A percentile compares a stretch with the other conserved stretches of the same genome.
These are phyloP conservation scores for Mucor plumbeus DNA, from an alignment of 371 early-diverging fungal species.

Conservation along the genomic window DNA sequence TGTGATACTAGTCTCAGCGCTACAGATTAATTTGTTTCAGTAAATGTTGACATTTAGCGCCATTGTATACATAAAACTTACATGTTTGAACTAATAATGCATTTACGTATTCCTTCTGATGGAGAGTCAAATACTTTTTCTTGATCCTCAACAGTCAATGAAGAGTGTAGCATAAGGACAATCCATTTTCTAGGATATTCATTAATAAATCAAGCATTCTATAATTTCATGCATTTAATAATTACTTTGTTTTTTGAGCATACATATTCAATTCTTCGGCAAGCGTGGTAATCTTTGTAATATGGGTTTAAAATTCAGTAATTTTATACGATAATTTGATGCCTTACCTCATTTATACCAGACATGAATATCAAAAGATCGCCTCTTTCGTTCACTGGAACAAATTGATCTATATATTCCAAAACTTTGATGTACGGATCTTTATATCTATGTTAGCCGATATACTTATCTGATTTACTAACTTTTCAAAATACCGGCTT, in stretches of 20 bases:
- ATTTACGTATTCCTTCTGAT: slow-evolving; percentile 57
- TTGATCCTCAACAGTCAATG: slow-evolving; percentile 56
- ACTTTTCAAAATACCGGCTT: slow-evolving; percentile 36
- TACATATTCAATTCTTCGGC: slow-evolving; percentile 51
- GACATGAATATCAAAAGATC: slow-evolving; percentile 74
- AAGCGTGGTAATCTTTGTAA: slow-evolving; percentile 48
- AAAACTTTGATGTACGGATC: slow-evolving; percentile 67
- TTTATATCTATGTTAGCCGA: neutral
- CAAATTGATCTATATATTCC: slow-evolving; percentile 65
- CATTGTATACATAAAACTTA: neutral
- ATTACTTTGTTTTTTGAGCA: slow-evolving; percentile 43
- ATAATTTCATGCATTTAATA: no score
- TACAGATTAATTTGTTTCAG: neutral
- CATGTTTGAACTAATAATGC: slow-evolving; percentile 60
- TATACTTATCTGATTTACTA: neutral
- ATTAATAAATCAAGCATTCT: no score
- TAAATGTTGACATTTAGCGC: neutral
- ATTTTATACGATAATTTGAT: neutral
- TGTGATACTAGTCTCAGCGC: slow-evolving; percentile 98
- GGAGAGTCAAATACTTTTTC: slow-evolving; percentile 59
- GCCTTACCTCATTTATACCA: slow-evolving; percentile 67
- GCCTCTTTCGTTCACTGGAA: slow-evolving; percentile 66
- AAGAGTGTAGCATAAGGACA: slow-evolving; percentile 56
- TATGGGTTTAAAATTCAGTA: neutral
- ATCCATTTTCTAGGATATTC: slow-evolving; percentile 59